phyloP scores from a whole-genome alignment of 1,139 yeast genomes.

The Suhomyces maxii region DNA sequence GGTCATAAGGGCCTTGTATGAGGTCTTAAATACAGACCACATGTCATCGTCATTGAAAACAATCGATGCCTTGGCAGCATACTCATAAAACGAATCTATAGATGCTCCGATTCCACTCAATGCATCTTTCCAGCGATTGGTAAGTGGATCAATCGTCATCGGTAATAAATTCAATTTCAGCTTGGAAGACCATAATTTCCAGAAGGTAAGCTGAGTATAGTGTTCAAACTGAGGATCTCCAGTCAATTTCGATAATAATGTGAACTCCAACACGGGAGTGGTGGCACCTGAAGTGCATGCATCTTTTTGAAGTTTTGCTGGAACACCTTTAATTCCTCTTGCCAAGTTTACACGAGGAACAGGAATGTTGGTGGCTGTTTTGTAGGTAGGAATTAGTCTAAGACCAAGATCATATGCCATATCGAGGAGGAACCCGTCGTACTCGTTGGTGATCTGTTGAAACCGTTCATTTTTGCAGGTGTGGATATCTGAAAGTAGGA shows the following conservation, averaged over 20 bases:
- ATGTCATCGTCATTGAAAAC: constrained; percentile 67
- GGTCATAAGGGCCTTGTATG: constrained; percentile 58
- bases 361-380: constrained; percentile 62
- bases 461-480: constrained; percentile 22
- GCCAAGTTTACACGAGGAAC: constrained; percentile 68
- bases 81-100: constrained; percentile 90
- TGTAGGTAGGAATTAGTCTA: constrained; percentile 65
- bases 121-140: constrained; percentile 57
- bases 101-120: constrained; percentile 89
- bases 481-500: constrained; percentile 57
- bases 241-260: constrained; percentile 69
- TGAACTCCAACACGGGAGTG: constrained; percentile 76
- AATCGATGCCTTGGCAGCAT: constrained; percentile 75
- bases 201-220: constrained; percentile 61
- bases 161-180: constrained; percentile 68
- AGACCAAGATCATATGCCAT: constrained; percentile 75
- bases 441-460: constrained; percentile 30
- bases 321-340: constrained; percentile 49
- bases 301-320: constrained; percentile 48
- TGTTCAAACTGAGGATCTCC: constrained; percentile 71
- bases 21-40: constrained; percentile 57
- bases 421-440: constrained; percentile 67
- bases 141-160: constrained; percentile 68
- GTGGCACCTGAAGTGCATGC: constrained; percentile 90
- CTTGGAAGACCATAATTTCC: constrained; percentile 69